A percentile compares a stretch with the other conserved stretches of the same genome.
Evolutionary conservation across 1,284 basidiomycete species (phyloP).

Genomic region (Mycosarcoma maydis): DNA sequence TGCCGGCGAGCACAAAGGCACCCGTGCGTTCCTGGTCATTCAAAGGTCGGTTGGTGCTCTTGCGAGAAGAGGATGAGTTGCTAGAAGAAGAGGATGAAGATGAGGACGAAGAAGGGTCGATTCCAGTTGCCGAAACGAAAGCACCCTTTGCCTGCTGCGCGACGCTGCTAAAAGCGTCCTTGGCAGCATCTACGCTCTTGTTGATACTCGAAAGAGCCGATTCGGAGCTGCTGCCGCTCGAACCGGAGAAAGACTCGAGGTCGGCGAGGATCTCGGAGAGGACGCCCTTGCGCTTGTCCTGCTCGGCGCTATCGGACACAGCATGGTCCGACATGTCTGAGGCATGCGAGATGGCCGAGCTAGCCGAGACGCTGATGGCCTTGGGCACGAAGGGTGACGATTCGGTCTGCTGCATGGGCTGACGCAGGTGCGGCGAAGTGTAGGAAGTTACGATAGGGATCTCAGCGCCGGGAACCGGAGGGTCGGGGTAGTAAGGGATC

Average conservation of each 20-base stretch:
- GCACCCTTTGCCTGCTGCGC: conserved; percentile 43
- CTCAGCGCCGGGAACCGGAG: conserved; percentile 37
- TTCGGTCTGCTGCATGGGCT: conserved; percentile 11
- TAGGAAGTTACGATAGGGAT: conserved; percentile 57
- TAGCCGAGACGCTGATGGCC: conserved; percentile 48
- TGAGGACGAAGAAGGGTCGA: conserved; percentile 13
- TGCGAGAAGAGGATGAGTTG: conserved; percentile 21
- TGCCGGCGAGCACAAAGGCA: conserved; percentile 71
- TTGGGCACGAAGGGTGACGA: conserved; percentile 34
- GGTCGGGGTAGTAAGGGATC: conserved; percentile 56
- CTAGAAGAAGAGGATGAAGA: conserved; percentile 32
- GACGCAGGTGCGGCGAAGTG: conserved; percentile 41
- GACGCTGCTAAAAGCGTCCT: conserved; percentile 26
- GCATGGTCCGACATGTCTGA: conserved; percentile 33
- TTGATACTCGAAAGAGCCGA: conserved; percentile 18
- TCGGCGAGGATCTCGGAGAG: conserved; percentile 41
- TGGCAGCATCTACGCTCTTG: conserved; percentile 37
- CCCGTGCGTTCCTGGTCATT: conserved; percentile 72
- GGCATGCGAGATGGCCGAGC: conserved; percentile 42
- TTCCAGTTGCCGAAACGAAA: conserved; percentile 19
- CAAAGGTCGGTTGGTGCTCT: conserved; percentile 68
- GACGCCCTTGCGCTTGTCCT: conserved; percentile 27
- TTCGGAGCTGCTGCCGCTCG: conserved; percentile 2
- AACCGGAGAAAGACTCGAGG: conserved; percentile 21
- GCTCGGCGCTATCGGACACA: conserved; percentile 4